Evolutionary conservation across 306 rosid species (phyloP).

Genomic region (Parietaria judaica): DNA sequence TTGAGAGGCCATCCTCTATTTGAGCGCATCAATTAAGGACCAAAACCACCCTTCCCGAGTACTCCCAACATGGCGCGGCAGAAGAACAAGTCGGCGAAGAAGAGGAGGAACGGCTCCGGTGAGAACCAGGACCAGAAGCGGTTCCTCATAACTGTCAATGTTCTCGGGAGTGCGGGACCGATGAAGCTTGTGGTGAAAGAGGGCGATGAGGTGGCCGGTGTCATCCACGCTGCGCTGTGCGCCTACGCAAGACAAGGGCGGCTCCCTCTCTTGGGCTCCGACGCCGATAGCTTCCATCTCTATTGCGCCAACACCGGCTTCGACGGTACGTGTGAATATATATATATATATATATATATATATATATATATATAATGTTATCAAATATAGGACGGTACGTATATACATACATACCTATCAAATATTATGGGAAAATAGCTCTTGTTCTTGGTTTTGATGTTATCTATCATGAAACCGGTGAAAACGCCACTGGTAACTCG

Average conservation of each 20-base stretch:
- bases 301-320: constrained; percentile 21
- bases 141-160: constrained; percentile 23
- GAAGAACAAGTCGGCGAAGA: constrained; percentile 23
- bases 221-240: constrained; percentile 24
- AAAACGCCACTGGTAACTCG: too few species aligned
- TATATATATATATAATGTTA: too few species aligned
- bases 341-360: too few species aligned
- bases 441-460: not conserved
- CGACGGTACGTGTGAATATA: too few species aligned
- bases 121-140: constrained; percentile 11
- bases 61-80: too few species aligned
- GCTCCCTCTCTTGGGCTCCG: constrained; percentile 28
- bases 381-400: constrained; percentile 35
- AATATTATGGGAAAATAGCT: too few species aligned
- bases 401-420: not conserved
- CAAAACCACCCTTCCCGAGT: too few species aligned
- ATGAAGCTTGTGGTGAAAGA: constrained; percentile 31
- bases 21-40: too few species aligned
- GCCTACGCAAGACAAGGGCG: constrained; percentile 28
- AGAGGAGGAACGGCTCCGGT: not conserved
- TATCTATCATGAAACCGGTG: too few species aligned
- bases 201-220: constrained; percentile 18
- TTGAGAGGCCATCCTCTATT: too few species aligned
- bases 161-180: constrained; percentile 29
- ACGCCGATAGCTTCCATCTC: constrained; percentile 23